These are phyloP conservation scores for Colletotrichum orchidophilum DNA, from an alignment of 2,329 filamentous ascomycete species.

Conservation along the genomic window DNA sequence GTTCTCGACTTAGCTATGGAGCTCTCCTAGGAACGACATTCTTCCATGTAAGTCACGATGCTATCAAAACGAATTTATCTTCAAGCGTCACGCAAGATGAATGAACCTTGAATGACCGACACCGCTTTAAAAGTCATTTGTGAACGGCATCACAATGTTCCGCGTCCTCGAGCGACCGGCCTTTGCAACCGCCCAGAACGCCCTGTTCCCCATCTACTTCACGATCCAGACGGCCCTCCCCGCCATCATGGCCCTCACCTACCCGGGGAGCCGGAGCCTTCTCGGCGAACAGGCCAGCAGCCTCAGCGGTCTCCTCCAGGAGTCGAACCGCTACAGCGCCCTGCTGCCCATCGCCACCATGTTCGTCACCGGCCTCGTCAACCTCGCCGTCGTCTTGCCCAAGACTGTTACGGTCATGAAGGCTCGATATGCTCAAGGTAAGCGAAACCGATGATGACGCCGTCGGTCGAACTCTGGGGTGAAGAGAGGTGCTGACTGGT, in stretches of 20 bases:
- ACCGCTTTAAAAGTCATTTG: conserved; percentile 70
- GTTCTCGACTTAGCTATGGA: conserved; percentile 71
- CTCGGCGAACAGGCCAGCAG: conserved; percentile 56
- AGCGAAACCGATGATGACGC: conserved; percentile 35
- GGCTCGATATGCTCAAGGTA: conserved; percentile 82
- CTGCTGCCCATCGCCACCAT: conserved; percentile 75
- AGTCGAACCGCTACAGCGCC: conserved; percentile 70
- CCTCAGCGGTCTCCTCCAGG: conserved; percentile 65
- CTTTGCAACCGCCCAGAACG: conserved; percentile 83
- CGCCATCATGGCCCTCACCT: conserved; percentile 78
- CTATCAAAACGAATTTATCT: background rate
- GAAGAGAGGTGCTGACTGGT: background rate
- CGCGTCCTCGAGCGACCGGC: conserved; percentile 78
- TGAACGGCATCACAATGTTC: conserved; percentile 79
- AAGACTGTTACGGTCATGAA: conserved; percentile 79
- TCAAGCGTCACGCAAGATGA: background rate
- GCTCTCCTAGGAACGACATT: conserved; percentile 87
- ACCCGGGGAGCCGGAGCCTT: conserved; percentile 68
- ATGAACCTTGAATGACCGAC: background rate
- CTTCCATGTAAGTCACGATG: conserved; percentile 72
- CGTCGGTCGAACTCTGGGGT: background rate
- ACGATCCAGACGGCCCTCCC: conserved; percentile 82
- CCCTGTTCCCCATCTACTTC: conserved; percentile 91
- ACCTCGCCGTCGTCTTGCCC: conserved; percentile 78
- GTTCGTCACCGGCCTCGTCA: conserved; percentile 75